Evolutionary conservation across 306 rosid species (phyloP).

Genomic region (Carpinus viminea): DNA sequence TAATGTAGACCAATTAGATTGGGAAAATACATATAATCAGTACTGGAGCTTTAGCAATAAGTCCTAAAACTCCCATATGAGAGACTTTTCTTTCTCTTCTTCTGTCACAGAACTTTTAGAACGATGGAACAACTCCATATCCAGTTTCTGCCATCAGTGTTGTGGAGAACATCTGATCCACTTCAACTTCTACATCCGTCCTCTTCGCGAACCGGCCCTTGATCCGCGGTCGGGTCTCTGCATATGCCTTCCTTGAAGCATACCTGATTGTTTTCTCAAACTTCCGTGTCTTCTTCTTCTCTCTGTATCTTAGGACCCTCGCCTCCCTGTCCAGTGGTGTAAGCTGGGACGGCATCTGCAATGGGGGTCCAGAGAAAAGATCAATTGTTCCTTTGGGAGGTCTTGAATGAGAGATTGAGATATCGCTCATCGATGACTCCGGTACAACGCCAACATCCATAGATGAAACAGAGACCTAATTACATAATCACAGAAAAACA

Average conservation of each 20-base stretch:
- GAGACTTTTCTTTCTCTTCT: constrained; percentile 20
- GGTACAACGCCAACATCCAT: constrained; percentile 89
- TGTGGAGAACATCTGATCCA: constrained; percentile 78
- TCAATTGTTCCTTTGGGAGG: constrained; percentile 82
- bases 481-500: constrained; percentile 3
- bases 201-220: constrained; percentile 91
- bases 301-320: constrained; percentile 83
- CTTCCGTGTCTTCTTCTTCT: constrained; percentile 87
- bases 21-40: constrained; percentile 31
- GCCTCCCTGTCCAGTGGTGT: constrained; percentile 87
- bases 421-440: constrained; percentile 63
- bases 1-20: constrained; percentile 36
- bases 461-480: constrained; percentile 78
- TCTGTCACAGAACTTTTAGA: constrained; percentile 34
- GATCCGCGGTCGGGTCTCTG: constrained; percentile 91
- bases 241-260: constrained; percentile 97
- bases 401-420: constrained; percentile 58
- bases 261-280: constrained; percentile 92
- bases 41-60: constrained; percentile 28
- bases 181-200: constrained; percentile 64
- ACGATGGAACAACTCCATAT: constrained; percentile 90
- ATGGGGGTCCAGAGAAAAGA: constrained; percentile 61
- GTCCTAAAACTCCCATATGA: constrained; percentile 13
- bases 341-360: constrained; percentile 64
- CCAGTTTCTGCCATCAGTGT: constrained; percentile 60